Conservation (phyloP, 495 filamentous ascomycete species). For the Amphirosellinia nigrospora region DNA sequence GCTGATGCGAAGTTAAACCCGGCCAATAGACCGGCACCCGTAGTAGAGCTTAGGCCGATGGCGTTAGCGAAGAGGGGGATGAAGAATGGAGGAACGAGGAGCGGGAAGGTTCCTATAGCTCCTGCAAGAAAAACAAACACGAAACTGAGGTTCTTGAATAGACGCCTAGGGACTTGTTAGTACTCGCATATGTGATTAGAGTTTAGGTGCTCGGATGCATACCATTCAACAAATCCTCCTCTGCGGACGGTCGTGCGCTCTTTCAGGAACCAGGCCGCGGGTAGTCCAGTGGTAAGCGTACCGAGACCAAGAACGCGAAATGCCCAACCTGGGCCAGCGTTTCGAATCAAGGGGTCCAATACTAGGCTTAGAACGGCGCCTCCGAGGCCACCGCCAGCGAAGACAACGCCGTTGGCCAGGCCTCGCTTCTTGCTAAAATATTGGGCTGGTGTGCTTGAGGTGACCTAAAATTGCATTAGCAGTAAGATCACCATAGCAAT, state of each 20-base stretch:
- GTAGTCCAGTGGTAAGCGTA: conserved; percentile 47
- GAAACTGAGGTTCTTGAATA: conserved; percentile 60
- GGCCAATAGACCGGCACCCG: conserved; percentile 60
- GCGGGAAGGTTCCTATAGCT: conserved; percentile 65
- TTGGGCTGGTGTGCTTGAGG: conserved; percentile 57
- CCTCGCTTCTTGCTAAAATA: conserved; percentile 62
- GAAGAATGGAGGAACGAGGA: conserved; percentile 67
- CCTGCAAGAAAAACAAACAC: conserved; percentile 58
- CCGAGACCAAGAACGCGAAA: conserved; percentile 56
- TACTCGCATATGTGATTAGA: background rate
- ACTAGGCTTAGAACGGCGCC: conserved; percentile 57
- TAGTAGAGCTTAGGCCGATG: conserved; percentile 53
- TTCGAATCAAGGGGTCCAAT: conserved; percentile 52
- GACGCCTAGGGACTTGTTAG: conserved; percentile 38
- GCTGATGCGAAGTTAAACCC: conserved; percentile 64
- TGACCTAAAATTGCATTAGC: conserved; percentile 40
- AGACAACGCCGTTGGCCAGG: conserved; percentile 63
- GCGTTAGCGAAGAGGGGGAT: conserved; percentile 48
- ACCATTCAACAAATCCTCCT: conserved; percentile 58
- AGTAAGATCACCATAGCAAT: background rate
- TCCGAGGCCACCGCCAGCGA: conserved; percentile 60
- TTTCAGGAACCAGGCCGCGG: conserved; percentile 63
- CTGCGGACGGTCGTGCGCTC: conserved; percentile 55
- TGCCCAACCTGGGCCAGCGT: conserved; percentile 59
- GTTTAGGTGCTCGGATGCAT: background rate